These are phyloP conservation scores for Geotrichum citri-aurantii DNA, from an alignment of 1,139 yeast species.

Conservation along the genomic window DNA sequence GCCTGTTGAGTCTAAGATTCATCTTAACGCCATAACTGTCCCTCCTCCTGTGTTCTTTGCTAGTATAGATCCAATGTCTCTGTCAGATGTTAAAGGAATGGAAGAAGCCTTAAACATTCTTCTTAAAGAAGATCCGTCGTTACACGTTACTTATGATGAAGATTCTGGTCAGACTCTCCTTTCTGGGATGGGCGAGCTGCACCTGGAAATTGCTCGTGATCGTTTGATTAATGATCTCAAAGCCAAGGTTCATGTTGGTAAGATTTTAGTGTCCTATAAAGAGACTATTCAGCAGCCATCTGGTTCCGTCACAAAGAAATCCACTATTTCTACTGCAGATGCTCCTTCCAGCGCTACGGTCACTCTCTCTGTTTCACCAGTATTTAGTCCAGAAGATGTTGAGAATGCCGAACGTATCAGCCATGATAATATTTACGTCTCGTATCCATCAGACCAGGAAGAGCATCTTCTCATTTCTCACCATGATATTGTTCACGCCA, in stretches of 20 bases:
- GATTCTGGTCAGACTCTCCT: conserved; percentile 83
- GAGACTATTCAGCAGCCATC: conserved; percentile 48
- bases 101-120: conserved; percentile 59
- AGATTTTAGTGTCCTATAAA: conserved; percentile 81
- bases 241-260: conserved; percentile 74
- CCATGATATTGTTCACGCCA: conserved; percentile 30
- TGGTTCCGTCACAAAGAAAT: conserved; percentile 28
- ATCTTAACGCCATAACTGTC: conserved; percentile 66
- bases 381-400: conserved; percentile 36
- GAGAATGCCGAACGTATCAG: conserved; percentile 30
- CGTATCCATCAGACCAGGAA: conserved; percentile 28
- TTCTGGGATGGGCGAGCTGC: conserved; percentile 96
- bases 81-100: conserved; percentile 71
- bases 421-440: conserved; percentile 39
- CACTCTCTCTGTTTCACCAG: conserved; percentile 47
- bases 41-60: conserved; percentile 95
- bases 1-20: conserved; percentile 39
- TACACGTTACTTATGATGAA: conserved; percentile 62
- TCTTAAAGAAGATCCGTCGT: conserved; percentile 78
- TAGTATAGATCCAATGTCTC: conserved; percentile 73
- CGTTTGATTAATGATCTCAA: conserved; percentile 72
- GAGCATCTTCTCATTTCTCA: conserved; percentile 29
- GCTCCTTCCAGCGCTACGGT: conserved; percentile 29
- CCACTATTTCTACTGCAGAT: conserved; percentile 9
- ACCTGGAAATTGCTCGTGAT: conserved; percentile 79